Conservation (phyloP, 164 flowering plant genomes). For the grape (Vitis vinifera) region ASM3070453v1 NC_081823.1:22828501-22829000, state of each 20-base stretch:
- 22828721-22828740: constrained; percentile 14
- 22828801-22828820: constrained; percentile 58
- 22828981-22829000: constrained; percentile 27
- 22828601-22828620: constrained; percentile 62
- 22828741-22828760: constrained; percentile 11
- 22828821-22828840: constrained; percentile 32
- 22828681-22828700: constrained; percentile 60
- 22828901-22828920: constrained; percentile 59
- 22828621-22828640: constrained; percentile 38
- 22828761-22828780: constrained; percentile 24
- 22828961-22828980: not conserved
- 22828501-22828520: constrained; percentile 29
- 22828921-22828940: not conserved
- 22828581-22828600: constrained; percentile 70
- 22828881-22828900: constrained; percentile 62
- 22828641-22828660: constrained; percentile 29
- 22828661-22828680: constrained; percentile 42
- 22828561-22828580: constrained; percentile 58
- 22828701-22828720: constrained; percentile 55
- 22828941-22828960: not conserved
- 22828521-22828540: constrained; percentile 38
- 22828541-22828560: constrained; percentile 60
- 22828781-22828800: constrained; percentile 78
- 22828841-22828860: constrained; percentile 61
- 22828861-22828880: constrained; percentile 45